These are phyloP conservation scores for Hyaloperonospora arabidopsidis DNA, from an alignment of 352 stramenopile genomes.

Conservation along the genomic window DNA sequence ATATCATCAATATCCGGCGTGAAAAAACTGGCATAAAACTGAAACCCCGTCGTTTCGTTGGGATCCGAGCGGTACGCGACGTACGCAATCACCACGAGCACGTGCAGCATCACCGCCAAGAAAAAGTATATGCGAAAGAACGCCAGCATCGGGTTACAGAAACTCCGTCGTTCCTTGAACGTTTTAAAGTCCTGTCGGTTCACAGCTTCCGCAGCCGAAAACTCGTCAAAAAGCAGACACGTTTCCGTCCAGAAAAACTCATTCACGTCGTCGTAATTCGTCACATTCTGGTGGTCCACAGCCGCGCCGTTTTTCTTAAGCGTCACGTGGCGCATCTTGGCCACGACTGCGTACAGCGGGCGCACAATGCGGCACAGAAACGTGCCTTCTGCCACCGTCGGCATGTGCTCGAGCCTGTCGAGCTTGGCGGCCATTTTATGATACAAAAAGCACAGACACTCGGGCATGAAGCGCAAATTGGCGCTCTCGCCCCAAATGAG, in stretches of 20 bases:
- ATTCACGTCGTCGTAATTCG: constrained; percentile 88
- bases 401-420: constrained; percentile 44
- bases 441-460: constrained; percentile 85
- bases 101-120: constrained; percentile 73
- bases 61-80: constrained; percentile 68
- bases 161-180: constrained; percentile 79
- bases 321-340: constrained; percentile 49
- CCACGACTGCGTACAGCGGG: constrained; percentile 70
- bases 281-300: constrained; percentile 80
- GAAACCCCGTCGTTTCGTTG: constrained; percentile 35
- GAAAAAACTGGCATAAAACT: constrained; percentile 74
- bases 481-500: constrained; percentile 80
- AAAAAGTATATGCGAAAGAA: constrained; percentile 88
- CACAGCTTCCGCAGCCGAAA: constrained; percentile 69
- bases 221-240: constrained; percentile 78
- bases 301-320: constrained; percentile 27
- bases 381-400: constrained; percentile 56
- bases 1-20: constrained; percentile 54
- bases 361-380: constrained; percentile 70
- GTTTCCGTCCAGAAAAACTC: constrained; percentile 82
- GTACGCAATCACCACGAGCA: constrained; percentile 74
- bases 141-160: constrained; percentile 68
- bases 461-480: constrained; percentile 85
- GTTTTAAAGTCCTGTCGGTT: constrained; percentile 66
- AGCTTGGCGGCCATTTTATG: constrained; percentile 73